phyloP scores from a whole-genome alignment of 495 filamentous ascomycete species.

The Penicillium coffeae region DNA sequence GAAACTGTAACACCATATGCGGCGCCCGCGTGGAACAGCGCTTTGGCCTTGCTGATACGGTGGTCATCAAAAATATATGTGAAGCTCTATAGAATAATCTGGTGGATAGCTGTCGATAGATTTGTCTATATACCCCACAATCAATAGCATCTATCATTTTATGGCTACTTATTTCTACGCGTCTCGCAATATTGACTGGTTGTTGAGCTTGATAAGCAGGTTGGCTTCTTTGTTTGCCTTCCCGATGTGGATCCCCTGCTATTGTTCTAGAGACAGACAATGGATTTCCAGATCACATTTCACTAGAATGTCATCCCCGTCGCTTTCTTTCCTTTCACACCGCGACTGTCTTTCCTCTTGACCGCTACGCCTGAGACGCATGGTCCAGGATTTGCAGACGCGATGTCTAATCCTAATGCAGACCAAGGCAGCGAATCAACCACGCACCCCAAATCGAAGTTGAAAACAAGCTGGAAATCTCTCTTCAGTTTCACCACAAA shows the following conservation, averaged over 20 bases:
- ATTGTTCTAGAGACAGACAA: neutral
- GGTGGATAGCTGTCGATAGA: neutral
- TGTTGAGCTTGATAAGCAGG: no score
- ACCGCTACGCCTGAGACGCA: no score
- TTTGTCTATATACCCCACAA: neutral
- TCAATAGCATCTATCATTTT: neutral
- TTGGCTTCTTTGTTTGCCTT: neutral
- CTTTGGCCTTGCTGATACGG: neutral
- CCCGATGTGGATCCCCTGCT: neutral
- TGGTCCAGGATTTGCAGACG: no score
- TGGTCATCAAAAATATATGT: neutral
- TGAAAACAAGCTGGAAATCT: constrained; percentile 38
- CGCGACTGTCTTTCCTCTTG: no score
- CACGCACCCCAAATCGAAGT: neutral
- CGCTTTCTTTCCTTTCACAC: neutral
- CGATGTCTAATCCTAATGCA: neutral
- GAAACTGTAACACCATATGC: neutral
- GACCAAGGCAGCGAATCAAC: neutral
- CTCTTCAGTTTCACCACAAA: constrained; percentile 71
- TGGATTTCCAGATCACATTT: neutral
- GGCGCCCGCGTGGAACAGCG: neutral
- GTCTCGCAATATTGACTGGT: neutral
- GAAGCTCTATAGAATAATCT: neutral
- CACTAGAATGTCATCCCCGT: neutral
- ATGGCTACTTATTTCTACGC: neutral